Evolutionary conservation across 148 eudicot genomes (phyloP).

Genomic region (Selenicereus undatus): DNA sequence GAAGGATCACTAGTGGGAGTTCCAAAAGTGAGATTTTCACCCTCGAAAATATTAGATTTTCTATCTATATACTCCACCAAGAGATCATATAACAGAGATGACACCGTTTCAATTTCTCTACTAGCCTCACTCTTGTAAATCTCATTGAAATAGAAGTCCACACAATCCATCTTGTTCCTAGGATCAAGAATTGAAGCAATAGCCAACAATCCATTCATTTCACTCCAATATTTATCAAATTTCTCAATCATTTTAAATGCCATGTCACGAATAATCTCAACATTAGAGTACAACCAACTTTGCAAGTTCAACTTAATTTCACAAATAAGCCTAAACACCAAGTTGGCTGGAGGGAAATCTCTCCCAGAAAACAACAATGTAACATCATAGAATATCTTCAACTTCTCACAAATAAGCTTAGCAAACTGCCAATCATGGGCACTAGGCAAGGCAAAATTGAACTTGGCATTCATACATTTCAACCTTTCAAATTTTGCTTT

Average conservation of each 20-base stretch:
- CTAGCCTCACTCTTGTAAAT: not conserved
- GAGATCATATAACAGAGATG: no score
- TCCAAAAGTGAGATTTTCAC: no score
- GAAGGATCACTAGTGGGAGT: no score
- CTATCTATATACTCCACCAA: no score
- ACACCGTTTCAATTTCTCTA: not conserved
- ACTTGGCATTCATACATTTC: not conserved
- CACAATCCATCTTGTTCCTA: conserved; percentile 1
- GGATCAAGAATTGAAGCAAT: not conserved
- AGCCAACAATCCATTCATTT: conserved; percentile 3
- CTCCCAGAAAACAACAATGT: not conserved
- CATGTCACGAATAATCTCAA: not conserved
- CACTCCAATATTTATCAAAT: not conserved
- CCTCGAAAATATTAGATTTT: no score
- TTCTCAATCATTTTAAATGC: not conserved
- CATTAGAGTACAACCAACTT: not conserved
- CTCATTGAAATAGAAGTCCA: not conserved
- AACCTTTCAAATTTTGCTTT: not conserved
- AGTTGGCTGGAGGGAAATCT: no score
- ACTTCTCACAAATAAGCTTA: not conserved
- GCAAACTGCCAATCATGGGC: not conserved
- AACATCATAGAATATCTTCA: no score
- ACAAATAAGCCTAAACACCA: not conserved
- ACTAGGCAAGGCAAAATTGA: not conserved
- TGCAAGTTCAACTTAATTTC: not conserved